Evolutionary conservation across 2,329 filamentous ascomycete species (phyloP).

Genomic region (Neophaeococcomyces aloes): DNA sequence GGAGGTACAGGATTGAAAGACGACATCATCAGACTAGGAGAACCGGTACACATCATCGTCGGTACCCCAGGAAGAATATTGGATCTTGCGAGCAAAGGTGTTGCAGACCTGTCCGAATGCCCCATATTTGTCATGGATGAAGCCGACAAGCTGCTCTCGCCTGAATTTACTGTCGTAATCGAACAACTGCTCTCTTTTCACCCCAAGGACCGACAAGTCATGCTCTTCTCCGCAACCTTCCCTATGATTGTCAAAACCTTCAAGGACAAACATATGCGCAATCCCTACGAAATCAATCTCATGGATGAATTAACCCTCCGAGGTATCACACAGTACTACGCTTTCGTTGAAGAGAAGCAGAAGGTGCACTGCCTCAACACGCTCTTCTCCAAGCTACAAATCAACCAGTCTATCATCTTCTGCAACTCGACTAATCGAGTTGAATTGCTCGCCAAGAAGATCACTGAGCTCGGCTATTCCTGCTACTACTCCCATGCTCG

Average conservation of each 20-base stretch:
- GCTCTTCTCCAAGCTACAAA: slow-evolving; percentile 95
- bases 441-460: slow-evolving; percentile 95
- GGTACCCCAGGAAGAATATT: slow-evolving; percentile 94
- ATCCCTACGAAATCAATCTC: slow-evolving; percentile 96
- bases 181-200: slow-evolving; percentile 93
- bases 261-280: slow-evolving; percentile 94
- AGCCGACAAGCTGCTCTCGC: slow-evolving; percentile 91
- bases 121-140: slow-evolving; percentile 99
- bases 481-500: slow-evolving; percentile 99
- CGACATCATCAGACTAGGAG: slow-evolving; percentile 89
- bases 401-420: slow-evolving; percentile 99
- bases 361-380: slow-evolving; percentile 99
- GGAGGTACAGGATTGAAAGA: slow-evolving; percentile 91
- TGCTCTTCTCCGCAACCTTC: slow-evolving; percentile 98
- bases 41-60: slow-evolving; percentile 93
- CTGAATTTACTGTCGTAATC: slow-evolving; percentile 94
- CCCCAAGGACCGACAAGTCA: slow-evolving; percentile 94
- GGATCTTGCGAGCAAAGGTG: slow-evolving; percentile 89
- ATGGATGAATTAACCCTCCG: slow-evolving; percentile 98
- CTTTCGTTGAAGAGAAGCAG: slow-evolving; percentile 97
- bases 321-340: slow-evolving; percentile 98
- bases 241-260: slow-evolving; percentile 95
- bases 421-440: slow-evolving; percentile 99
- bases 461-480: slow-evolving; percentile 96
- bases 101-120: slow-evolving; percentile 91